Base-by-base conservation (phyloP, 2,329 filamentous ascomycete genomes). In the Stachybotrys chlorohalonatus region DNA sequence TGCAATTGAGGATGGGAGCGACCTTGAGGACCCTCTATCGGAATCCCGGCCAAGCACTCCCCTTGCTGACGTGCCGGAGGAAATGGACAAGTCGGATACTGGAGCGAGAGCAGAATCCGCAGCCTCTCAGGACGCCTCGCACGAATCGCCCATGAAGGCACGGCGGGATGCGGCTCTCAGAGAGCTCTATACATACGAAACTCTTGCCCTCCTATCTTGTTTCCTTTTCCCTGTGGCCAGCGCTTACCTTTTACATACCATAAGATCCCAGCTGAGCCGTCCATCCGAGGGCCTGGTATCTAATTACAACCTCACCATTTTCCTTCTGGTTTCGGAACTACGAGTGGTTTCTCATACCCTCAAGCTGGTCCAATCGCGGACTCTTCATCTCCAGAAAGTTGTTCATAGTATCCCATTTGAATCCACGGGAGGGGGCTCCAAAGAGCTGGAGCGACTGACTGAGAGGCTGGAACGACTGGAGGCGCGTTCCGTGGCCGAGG, bases 221-320 rank as follows among this genome's bases (percentile, higher is more conserved):
- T 95, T 96, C 63, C 57, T 87, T 31, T 86, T 89, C 32, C 93
- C 93, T 0, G 65, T 90, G 0, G 66, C 90, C 5, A 89, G 89
- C n/a, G 89, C 92, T 31, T 94, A 87, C 70, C 75, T 96, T 46
- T 77, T 97, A 11, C 92, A 96, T 66, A 75, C 83, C 17, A 88
- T 96, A 56, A 84, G 93, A 52, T 81, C 80, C 8, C 90, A 93
- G 63, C 81, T 97, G 16, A 92, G 88, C 30, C 80, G 89, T 2
- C 89, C 89, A 0, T 91, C 90, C 0, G 91, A 95, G 67, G 89
- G 89, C 1, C 76, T 97, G 11, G 86, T 97, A 7, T 95, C 90
- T 5, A 89, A 96, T 69, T 95, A 93, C 72, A 96, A 96, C 68
- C 77, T 97, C 54, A 91, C 87, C 11, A 89, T 97, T 53, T 97